Evolutionary conservation across 176 grass and related monocot species (phyloP).

Genomic region (Hordeum marinum): DNA sequence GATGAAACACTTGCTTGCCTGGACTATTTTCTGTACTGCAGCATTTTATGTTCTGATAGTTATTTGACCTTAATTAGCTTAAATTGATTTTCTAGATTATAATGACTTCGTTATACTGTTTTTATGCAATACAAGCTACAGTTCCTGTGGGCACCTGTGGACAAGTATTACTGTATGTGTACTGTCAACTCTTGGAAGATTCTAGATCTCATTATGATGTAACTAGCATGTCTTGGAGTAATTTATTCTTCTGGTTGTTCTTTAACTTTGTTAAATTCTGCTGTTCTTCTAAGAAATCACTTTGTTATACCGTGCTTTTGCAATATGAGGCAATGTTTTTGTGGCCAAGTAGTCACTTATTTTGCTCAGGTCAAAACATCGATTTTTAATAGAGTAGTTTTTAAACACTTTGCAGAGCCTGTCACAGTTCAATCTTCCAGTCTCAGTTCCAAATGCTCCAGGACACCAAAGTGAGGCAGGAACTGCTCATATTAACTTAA

Average conservation of each 20-base stretch:
- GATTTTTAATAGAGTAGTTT: slow-evolving; percentile 18
- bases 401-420: slow-evolving; percentile 70
- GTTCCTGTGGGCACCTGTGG: neutral
- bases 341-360: neutral
- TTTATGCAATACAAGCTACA: slow-evolving; percentile 9
- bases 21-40: neutral
- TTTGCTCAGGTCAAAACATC: slow-evolving; percentile 16
- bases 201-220: neutral
- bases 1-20: slow-evolving; percentile 17
- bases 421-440: slow-evolving; percentile 89
- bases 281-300: neutral
- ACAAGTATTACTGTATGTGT: neutral
- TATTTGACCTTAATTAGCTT: neutral
- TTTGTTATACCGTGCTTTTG: slow-evolving; percentile 24
- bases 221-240: slow-evolving; percentile 15
- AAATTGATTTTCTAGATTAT: neutral
- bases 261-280: neutral
- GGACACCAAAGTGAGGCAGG: slow-evolving; percentile 57
- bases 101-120: slow-evolving; percentile 12
- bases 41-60: slow-evolving; percentile 17
- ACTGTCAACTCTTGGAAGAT: neutral
- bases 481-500: slow-evolving; percentile 34
- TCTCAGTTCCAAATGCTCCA: slow-evolving; percentile 54
- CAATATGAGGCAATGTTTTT: slow-evolving; percentile 8
- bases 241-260: neutral